Percentiles rank a stretch among this genome's conserved stretches.
Conservation (phyloP, 768 basidiomycete species). For the Rhodosporidiobolus odoratus region DNA sequence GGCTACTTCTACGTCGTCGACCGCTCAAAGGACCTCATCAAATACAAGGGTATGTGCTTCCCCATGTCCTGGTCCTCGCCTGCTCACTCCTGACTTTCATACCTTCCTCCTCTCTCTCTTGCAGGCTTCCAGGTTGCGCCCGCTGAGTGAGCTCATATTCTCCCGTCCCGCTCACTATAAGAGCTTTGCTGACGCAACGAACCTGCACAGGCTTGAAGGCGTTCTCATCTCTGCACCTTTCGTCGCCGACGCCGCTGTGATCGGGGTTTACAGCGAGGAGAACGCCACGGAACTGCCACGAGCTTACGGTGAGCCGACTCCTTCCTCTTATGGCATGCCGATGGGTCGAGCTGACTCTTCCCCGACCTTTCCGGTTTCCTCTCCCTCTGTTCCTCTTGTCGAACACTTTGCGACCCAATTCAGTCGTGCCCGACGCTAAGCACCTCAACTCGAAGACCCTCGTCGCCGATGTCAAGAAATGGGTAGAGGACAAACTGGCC, state of each 20-base stretch:
- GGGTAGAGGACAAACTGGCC: conserved; percentile 31
- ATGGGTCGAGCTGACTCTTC: too few species aligned
- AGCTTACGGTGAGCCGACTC: conserved; percentile 35
- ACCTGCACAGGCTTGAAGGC: conserved; percentile 32
- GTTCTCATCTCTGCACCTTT: conserved; percentile 31
- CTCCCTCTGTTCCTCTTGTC: background rate
- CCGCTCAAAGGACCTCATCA: conserved; percentile 60
- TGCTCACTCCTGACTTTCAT: background rate
- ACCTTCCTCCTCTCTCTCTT: background rate
- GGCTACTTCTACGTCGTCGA: conserved; percentile 73
- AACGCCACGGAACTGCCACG: conserved; percentile 40
- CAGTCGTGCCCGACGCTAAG: conserved; percentile 16
- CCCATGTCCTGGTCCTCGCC: background rate
- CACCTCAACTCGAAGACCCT: conserved; percentile 12
- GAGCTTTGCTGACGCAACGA: background rate
- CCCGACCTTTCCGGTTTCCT: background rate
- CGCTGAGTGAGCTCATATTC: conserved; percentile 8
- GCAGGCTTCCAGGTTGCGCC: conserved; percentile 33
- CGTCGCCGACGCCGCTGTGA: conserved; percentile 38
- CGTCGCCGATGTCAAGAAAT: conserved; percentile 12
- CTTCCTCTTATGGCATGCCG: too few species aligned
- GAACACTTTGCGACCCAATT: background rate
- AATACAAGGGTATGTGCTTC: conserved; percentile 43
- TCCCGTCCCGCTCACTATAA: background rate
- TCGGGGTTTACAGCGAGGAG: conserved; percentile 36